phyloP scores from a whole-genome alignment of 495 filamentous ascomycete genomes.

The Hypomontagnella submonticulosa region DNA sequence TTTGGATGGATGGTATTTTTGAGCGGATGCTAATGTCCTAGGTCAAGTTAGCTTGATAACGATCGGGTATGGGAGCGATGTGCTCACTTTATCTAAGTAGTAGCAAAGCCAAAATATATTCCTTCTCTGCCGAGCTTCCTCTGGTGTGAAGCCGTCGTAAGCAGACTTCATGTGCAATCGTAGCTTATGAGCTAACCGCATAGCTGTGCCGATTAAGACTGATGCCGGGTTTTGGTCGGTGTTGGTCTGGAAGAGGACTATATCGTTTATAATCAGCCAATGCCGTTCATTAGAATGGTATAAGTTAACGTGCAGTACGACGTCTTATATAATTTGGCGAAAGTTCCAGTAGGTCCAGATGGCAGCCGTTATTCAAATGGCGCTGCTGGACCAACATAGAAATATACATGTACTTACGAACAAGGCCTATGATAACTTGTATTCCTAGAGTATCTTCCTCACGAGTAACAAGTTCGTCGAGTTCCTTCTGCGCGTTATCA shows the following conservation, averaged over 20 bases:
- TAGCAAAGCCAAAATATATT: slow-evolving; percentile 52
- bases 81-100: slow-evolving; percentile 44
- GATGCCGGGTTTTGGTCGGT: slow-evolving; percentile 46
- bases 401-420: slow-evolving; percentile 31
- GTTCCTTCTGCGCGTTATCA: slow-evolving; percentile 46
- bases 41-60: background rate
- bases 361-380: too few species aligned
- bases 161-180: slow-evolving; percentile 39
- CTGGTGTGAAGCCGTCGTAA: slow-evolving; percentile 31
- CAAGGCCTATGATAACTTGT: slow-evolving; percentile 48
- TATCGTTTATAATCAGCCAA: slow-evolving; percentile 1
- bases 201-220: slow-evolving; percentile 48
- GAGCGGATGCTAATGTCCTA: slow-evolving; percentile 45
- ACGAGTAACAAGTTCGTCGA: slow-evolving; percentile 46
- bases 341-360: too few species aligned
- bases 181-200: slow-evolving; percentile 46
- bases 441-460: slow-evolving; percentile 48
- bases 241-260: slow-evolving; percentile 42
- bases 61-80: too few species aligned
- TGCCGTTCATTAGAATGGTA: background rate
- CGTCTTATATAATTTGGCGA: too few species aligned
- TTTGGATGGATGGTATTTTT: slow-evolving; percentile 45
- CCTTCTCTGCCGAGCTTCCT: slow-evolving; percentile 42
- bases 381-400: background rate
- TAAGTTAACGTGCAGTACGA: background rate